phyloP scores from a whole-genome alignment of 805 yeast genomes.

The Wickerhamomyces bisporus region DNA sequence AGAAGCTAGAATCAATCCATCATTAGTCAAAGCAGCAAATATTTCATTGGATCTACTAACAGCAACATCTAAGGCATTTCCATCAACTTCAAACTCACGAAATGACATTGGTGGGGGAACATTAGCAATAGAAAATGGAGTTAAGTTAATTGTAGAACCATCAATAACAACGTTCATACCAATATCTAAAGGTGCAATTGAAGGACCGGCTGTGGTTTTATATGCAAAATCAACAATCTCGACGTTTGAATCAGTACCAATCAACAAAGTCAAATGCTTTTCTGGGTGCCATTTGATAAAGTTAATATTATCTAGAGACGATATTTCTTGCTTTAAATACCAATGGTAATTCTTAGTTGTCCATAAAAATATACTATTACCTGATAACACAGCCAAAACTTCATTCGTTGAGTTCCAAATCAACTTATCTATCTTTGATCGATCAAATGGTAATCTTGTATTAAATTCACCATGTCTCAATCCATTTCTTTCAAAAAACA shows the following conservation, averaged over 20 bases:
- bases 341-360: slow-evolving; percentile 90
- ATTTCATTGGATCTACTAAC: slow-evolving; percentile 52
- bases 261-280: slow-evolving; percentile 68
- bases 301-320: slow-evolving; percentile 21
- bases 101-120: slow-evolving; percentile 93
- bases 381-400: slow-evolving; percentile 62
- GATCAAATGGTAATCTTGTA: slow-evolving; percentile 51
- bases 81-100: slow-evolving; percentile 54
- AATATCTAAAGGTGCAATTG: slow-evolving; percentile 57
- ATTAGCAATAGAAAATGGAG: slow-evolving; percentile 80
- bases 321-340: slow-evolving; percentile 83
- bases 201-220: slow-evolving; percentile 62
- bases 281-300: slow-evolving; percentile 84
- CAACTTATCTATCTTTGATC: slow-evolving; percentile 42
- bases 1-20: slow-evolving; percentile 41
- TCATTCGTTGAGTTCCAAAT: slow-evolving; percentile 84
- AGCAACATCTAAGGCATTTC: slow-evolving; percentile 59
- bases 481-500: slow-evolving; percentile 92
- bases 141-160: slow-evolving; percentile 62
- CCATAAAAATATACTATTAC: slow-evolving; percentile 77
- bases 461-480: slow-evolving; percentile 83
- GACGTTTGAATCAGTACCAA: slow-evolving; percentile 48
- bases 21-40: slow-evolving; percentile 53
- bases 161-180: slow-evolving; percentile 83
- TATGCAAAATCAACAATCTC: slow-evolving; percentile 66